Base-by-base conservation (phyloP, 2,329 filamentous ascomycete genomes). In the Pseudogymnoascus sp. region DNA sequence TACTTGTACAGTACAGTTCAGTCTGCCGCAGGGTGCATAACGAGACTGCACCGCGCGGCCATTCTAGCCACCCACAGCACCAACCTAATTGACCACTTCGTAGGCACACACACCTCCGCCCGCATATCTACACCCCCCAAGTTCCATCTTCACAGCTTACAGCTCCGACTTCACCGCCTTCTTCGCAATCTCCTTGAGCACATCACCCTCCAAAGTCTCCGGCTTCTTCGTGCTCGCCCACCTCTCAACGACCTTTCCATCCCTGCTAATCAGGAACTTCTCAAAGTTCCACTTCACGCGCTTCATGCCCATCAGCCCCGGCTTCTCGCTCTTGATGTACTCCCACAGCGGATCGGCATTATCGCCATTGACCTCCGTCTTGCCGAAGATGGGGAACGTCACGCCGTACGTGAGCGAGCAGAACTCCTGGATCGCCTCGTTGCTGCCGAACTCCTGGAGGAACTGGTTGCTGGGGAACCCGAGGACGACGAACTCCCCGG, bases 401-500 rank as follows among this genome's bases (percentile, higher is more conserved):
- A 97, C 92, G 75, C 93, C 90, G 76, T 96, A 97, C 83, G 97
- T 97, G 76, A 95, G 65, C 79, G 91, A 89, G 83, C 93, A 97
- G 80, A 92, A 93, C 68, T 78, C 79, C 78, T 92, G 88, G 76
- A 93, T 93, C n/a, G n/a, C n/a, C n/a, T n/a, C n/a, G n/a, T n/a
- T n/a, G n/a, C n/a, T n/a, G n/a, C n/a, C n/a, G n/a, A n/a, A n/a
- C n/a, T n/a, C n/a, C n/a, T n/a, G n/a, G n/a, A n/a, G n/a, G n/a
- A n/a, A n/a, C n/a, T 99, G 95, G 83, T 97, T 99, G 87, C 93
- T 97, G 63, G 95, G 95, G 80, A 99, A 97, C 71, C 93, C 95
- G 73, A 99, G 83, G 78, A 99, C 86, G 72, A 86, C 82, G 75
- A 99, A 95, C 72, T 92, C 83, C 67, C 91, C 86, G 33, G 81